Evolutionary conservation across 2,329 filamentous ascomycete genomes (phyloP).

Genomic region (Dactylellina sp.): DNA sequence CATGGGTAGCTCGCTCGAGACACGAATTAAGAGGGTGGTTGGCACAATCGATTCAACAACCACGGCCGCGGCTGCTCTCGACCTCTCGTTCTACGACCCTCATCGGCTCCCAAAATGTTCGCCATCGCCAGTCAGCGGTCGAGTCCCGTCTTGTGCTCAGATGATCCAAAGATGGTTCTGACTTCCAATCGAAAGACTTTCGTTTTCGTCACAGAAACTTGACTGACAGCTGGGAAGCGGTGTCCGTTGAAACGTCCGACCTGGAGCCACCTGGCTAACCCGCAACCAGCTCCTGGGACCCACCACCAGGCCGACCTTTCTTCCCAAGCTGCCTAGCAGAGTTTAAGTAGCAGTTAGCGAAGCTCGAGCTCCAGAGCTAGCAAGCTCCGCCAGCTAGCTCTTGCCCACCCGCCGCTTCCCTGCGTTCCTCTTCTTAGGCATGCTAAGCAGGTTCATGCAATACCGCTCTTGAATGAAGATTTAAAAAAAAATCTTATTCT

Average conservation of each 20-base stretch:
- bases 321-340: slow-evolving; percentile 16
- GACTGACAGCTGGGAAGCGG: not conserved
- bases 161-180: too few relatives aligned
- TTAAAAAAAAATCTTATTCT: not conserved
- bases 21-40: slow-evolving; percentile 33
- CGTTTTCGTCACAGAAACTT: too few relatives aligned
- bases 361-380: slow-evolving; percentile 50
- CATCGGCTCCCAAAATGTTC: too few relatives aligned
- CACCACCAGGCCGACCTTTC: slow-evolving; percentile 25
- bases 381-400: slow-evolving; percentile 9
- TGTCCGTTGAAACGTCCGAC: not conserved
- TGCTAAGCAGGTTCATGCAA: not conserved
- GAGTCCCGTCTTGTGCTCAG: too few relatives aligned
- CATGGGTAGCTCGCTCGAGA: slow-evolving; percentile 33
- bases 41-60: too few relatives aligned
- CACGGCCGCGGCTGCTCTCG: too few relatives aligned
- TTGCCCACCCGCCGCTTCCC: not conserved
- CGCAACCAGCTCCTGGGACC: slow-evolving; percentile 20
- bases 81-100: too few relatives aligned
- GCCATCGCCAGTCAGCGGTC: not conserved
- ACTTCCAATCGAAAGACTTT: too few relatives aligned
- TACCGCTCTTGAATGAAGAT: not conserved
- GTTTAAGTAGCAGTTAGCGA: slow-evolving; percentile 24
- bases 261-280: slow-evolving; percentile 11
- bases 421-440: slow-evolving; percentile 8